Evolutionary conservation across 1,284 basidiomycete species (phyloP), one percentile per base, ranked within the genome.

Genomic region (Leccinum pachyderme): DNA sequence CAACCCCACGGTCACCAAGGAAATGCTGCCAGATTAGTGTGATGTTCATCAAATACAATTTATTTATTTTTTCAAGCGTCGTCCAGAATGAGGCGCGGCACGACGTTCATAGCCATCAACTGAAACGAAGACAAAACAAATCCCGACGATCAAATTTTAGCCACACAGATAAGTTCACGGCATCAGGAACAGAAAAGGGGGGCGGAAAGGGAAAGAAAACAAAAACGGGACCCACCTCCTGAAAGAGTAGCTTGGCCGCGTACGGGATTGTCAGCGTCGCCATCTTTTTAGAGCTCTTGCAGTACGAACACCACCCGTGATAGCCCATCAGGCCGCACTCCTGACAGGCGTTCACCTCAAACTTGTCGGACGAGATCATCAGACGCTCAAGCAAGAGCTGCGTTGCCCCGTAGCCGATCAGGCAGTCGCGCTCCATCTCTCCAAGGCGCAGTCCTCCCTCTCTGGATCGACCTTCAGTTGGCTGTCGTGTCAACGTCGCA

Each of bases 391-490:
- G 83, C 22, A 99, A 77, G 45, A 99, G 81, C 68, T 99, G 96
- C 1, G 95, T 97, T 2, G 97, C 97, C 22, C 95, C 95, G 65
- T 98, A 96, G 51, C 93, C 94, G 66, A 95, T 95, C 28, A 95
- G 77, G 71, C 93, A 99, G 73, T 99, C 97, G 50, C 97, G 88
- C 70, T 99, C 97, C 97, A 99, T 99, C 76, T 99, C 97, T 56
- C 97, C 97, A 15, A 99, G 80, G 55, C 97, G 92, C 60, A 99
- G 77, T 60, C 97, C 97, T 67, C 97, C 97, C 73, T 99, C 97
- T 57, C 97, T 86, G 47, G 94, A 97, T 54, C 97, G 87, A 75
- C 97, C 97, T 75, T 99, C 97, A 1, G 97, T 99, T 1, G 97
- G 97, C 73, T 99, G 97, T 31, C 97, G 88, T 2, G 97, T 99